Percentiles rank a stretch among this genome's conserved stretches.
Conservation (phyloP, 148 eudicot genomes). For the Agrostemma githago region DNA sequence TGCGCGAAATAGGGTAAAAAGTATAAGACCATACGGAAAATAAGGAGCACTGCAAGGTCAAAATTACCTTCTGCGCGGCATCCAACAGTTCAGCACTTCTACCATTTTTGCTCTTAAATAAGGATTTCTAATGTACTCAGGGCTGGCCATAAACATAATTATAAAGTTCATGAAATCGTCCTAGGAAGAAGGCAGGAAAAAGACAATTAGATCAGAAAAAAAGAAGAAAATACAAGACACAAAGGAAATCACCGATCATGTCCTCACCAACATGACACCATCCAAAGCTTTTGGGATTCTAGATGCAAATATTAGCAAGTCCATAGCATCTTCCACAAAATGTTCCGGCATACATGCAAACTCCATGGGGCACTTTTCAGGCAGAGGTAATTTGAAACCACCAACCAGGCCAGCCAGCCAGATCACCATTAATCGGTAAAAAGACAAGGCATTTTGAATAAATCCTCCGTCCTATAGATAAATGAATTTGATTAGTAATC, state of each 20-base stretch:
- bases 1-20: neutral
- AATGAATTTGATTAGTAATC: neutral
- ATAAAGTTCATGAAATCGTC: slow-evolving; percentile 98
- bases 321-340: slow-evolving; percentile 96
- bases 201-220: neutral
- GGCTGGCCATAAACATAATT: slow-evolving; percentile 97
- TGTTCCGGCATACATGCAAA: slow-evolving; percentile 99
- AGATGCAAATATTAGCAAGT: slow-evolving; percentile 91
- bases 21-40: neutral
- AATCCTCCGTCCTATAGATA: slow-evolving; percentile 61
- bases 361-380: slow-evolving; percentile 67
- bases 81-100: slow-evolving; percentile 97
- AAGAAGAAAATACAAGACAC: neutral
- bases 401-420: slow-evolving; percentile 88
- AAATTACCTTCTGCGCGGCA: slow-evolving; percentile 82
- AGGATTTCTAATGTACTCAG: slow-evolving; percentile 84
- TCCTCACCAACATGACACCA: slow-evolving; percentile 65
- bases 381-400: slow-evolving; percentile 91
- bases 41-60: neutral
- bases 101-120: slow-evolving; percentile 98
- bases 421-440: slow-evolving; percentile 79
- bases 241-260: slow-evolving; percentile 6
- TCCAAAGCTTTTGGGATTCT: slow-evolving; percentile 95
- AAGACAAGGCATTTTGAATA: slow-evolving; percentile 76
- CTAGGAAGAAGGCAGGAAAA: slow-evolving; percentile 33